Percentiles rank a stretch among this genome's conserved stretches.
phyloP scores from a whole-genome alignment of 1,139 yeast species.

The Magnusiomyces paraingens region DNA sequence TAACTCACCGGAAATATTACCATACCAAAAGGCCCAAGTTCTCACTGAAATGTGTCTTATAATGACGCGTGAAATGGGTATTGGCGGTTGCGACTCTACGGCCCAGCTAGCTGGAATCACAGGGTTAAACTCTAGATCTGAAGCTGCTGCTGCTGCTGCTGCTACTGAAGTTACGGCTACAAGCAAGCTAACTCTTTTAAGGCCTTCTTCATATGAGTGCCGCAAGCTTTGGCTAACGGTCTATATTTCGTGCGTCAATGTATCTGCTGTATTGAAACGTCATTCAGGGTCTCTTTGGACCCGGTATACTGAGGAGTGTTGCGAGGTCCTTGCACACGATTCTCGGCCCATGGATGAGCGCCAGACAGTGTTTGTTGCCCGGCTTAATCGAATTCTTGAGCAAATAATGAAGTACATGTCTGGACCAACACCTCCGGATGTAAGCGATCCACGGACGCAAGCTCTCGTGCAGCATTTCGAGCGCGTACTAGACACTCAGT shows the following conservation, averaged over 20 bases:
- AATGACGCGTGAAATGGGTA: constrained; percentile 69
- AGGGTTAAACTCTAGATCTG: not conserved
- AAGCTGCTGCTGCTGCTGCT: not conserved
- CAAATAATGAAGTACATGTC: constrained; percentile 37
- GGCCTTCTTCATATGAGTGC: constrained; percentile 34
- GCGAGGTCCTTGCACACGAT: constrained; percentile 39
- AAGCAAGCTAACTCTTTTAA: constrained; percentile 19
- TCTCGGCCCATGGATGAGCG: constrained; percentile 24
- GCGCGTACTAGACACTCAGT: constrained; percentile 14
- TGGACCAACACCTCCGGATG: constrained; percentile 26
- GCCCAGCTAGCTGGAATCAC: not conserved
- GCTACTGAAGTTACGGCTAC: too few species aligned
- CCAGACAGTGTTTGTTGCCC: constrained; percentile 52
- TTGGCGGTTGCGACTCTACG: constrained; percentile 41
- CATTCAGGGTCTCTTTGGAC: constrained; percentile 37
- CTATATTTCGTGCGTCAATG: constrained; percentile 29
- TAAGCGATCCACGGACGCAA: constrained; percentile 23
- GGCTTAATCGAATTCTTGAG: constrained; percentile 56
- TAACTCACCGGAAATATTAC: constrained; percentile 74
- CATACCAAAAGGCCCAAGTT: constrained; percentile 69
- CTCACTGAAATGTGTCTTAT: constrained; percentile 61
- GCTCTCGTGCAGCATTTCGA: constrained; percentile 25
- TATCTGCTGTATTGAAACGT: constrained; percentile 28
- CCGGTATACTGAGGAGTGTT: constrained; percentile 58
- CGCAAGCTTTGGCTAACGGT: constrained; percentile 30